Evolutionary conservation across 2,329 filamentous ascomycete genomes (phyloP).

Genomic region (Zalaria obscura): DNA sequence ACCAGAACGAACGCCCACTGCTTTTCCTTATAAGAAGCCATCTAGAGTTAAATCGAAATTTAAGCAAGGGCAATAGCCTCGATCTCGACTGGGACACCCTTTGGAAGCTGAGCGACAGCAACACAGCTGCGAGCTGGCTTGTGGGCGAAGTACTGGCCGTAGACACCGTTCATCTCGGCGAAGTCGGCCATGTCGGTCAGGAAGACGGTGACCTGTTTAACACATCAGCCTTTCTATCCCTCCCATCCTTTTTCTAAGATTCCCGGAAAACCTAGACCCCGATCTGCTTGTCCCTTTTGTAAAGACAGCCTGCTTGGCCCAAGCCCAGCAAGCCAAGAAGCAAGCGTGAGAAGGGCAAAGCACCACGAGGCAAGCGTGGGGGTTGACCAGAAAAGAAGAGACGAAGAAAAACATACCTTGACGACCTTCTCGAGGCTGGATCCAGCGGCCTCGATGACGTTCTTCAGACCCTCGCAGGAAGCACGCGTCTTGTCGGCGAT

Average conservation of each 20-base stretch:
- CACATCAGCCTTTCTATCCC: background rate
- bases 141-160: conserved; percentile 58
- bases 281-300: background rate
- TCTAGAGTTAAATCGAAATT: background rate
- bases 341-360: background rate
- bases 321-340: background rate
- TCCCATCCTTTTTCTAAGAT: too few relatives aligned
- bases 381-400: background rate
- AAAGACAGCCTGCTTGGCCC: background rate
- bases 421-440: conserved; percentile 68
- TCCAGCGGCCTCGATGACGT: conserved; percentile 70
- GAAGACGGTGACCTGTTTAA: conserved; percentile 49
- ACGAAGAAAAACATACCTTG: conserved; percentile 44
- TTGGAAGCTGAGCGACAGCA: conserved; percentile 76
- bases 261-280: background rate
- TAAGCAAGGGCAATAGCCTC: conserved; percentile 58
- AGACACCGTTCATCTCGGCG: conserved; percentile 71
- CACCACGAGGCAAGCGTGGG: background rate
- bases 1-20: too few relatives aligned
- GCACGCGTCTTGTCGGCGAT: conserved; percentile 56
- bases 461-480: conserved; percentile 67
- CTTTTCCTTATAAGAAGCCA: too few relatives aligned
- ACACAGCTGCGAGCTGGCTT: conserved; percentile 85
- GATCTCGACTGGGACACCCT: conserved; percentile 78
- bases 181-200: conserved; percentile 86